Percentiles rank a stretch among this genome's conserved stretches.
These are phyloP conservation scores for Emmonsiellopsis sp. DNA, from an alignment of 2,329 filamentous ascomycete genomes.

Conservation along the genomic window DNA sequence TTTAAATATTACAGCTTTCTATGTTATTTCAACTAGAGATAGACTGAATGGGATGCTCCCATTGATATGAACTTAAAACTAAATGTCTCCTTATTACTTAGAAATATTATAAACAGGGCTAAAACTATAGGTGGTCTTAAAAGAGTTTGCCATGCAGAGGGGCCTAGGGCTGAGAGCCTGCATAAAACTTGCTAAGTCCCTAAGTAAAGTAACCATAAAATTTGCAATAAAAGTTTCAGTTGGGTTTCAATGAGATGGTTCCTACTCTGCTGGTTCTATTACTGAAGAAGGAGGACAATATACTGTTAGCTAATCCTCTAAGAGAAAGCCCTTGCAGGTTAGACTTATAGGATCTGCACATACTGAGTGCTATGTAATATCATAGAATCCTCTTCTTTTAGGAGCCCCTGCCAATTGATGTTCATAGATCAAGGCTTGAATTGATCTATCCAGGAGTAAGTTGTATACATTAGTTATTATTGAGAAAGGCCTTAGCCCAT, in stretches of 20 bases:
- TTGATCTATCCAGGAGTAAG: slow-evolving; percentile 4
- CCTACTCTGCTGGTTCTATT: background rate
- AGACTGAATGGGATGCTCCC: slow-evolving; percentile 10
- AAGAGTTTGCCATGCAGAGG: slow-evolving; percentile 10
- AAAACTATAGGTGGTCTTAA: slow-evolving; percentile 9
- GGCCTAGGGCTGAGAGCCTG: slow-evolving; percentile 6
- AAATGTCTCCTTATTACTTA: slow-evolving; percentile 2
- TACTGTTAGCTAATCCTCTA: background rate
- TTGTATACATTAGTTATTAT: slow-evolving; percentile 3
- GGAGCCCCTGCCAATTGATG: background rate
- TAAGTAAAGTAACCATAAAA: slow-evolving; percentile 10
- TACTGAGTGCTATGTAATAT: background rate
- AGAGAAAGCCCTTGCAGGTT: slow-evolving; percentile 1
- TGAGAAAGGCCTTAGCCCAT: slow-evolving; percentile 1
- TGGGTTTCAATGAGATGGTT: slow-evolving; percentile 9
- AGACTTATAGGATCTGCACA: slow-evolving; percentile 3
- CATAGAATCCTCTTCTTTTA: slow-evolving; percentile 1
- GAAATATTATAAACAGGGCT: slow-evolving; percentile 3
- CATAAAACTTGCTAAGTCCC: slow-evolving; percentile 8
- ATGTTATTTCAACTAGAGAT: slow-evolving; percentile 2
- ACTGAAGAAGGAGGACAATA: background rate
- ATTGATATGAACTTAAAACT: slow-evolving; percentile 9
- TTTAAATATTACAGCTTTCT: slow-evolving; percentile 10
- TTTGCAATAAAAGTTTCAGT: slow-evolving; percentile 11
- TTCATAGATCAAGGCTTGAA: slow-evolving; percentile 1